Percentiles rank a stretch among this genome's conserved stretches.
phyloP scores from a whole-genome alignment of 2,329 filamentous ascomycete genomes.

The Ascochyta pisi region DNA sequence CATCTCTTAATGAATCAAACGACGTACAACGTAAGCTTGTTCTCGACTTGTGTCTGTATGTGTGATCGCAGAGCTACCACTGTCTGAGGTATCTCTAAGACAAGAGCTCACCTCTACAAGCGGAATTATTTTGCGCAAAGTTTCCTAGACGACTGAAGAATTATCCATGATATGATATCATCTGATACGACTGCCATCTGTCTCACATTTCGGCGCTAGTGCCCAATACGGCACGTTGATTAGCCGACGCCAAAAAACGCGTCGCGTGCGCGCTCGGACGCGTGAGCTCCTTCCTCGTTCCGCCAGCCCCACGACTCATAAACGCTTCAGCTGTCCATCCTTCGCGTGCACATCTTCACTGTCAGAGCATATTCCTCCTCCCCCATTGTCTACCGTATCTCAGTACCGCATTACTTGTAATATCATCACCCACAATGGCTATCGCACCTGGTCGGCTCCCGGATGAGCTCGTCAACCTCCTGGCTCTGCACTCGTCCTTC shows the following conservation, averaged over 20 bases:
- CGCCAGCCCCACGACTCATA: slow-evolving; percentile 39
- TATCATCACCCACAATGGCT: slow-evolving; percentile 37
- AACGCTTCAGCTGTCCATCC: slow-evolving; percentile 28
- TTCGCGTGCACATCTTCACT: slow-evolving; percentile 22
- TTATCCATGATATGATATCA: no score
- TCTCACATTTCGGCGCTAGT: background rate
- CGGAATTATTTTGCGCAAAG: no score
- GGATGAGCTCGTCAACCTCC: slow-evolving; percentile 52
- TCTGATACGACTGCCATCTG: background rate
- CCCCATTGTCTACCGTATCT: slow-evolving; percentile 17
- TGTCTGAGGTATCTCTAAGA: no score
- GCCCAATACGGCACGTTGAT: slow-evolving; percentile 25
- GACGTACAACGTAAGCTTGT: background rate
- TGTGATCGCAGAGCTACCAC: no score
- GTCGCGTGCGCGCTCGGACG: slow-evolving; percentile 34
- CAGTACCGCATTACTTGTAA: slow-evolving; percentile 29
- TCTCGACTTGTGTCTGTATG: no score
- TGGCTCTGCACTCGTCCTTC: slow-evolving; percentile 56
- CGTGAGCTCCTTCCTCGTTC: slow-evolving; percentile 35
- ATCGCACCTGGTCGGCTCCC: slow-evolving; percentile 47
- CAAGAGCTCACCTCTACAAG: no score
- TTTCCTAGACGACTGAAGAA: no score
- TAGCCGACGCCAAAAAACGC: slow-evolving; percentile 34
- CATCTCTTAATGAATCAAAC: slow-evolving; percentile 24
- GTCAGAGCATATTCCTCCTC: slow-evolving; percentile 3